Evolutionary conservation across 768 basidiomycete genomes (phyloP).

Genomic region (Boletus vermiculosoides): DNA sequence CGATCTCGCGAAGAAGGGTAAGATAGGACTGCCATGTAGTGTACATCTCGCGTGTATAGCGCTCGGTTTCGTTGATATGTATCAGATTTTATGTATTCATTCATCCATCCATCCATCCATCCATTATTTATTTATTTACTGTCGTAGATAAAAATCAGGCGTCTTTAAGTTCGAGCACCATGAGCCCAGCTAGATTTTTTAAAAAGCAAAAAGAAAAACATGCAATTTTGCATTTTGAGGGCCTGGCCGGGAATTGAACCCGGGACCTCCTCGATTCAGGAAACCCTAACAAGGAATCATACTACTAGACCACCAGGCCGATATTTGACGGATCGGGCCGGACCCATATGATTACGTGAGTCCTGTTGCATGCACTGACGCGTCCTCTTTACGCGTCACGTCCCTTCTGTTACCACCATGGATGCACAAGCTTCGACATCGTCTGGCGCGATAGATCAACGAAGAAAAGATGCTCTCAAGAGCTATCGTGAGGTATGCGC

Average conservation of each 20-base stretch:
- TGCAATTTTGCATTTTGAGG: constrained; percentile 5
- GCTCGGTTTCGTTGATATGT: too few species aligned
- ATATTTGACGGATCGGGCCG: fast-evolving
- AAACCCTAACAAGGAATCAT: constrained; percentile 53
- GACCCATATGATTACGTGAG: neutral
- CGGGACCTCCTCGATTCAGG: constrained; percentile 54
- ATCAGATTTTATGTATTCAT: too few species aligned
- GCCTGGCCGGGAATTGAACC: constrained; percentile 61
- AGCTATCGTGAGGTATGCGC: constrained; percentile 67
- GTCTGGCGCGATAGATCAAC: constrained; percentile 62
- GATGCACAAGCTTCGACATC: constrained; percentile 46
- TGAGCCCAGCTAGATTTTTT: neutral
- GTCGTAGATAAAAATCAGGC: neutral
- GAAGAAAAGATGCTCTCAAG: constrained; percentile 70
- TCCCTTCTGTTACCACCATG: constrained; percentile 21
- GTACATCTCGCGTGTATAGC: too few species aligned
- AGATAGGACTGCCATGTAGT: too few species aligned
- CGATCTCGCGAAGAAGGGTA: too few species aligned
- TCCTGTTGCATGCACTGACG: constrained; percentile 21
- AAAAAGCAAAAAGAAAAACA: neutral
- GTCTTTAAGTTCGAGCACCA: neutral
- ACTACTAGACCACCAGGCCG: constrained; percentile 55
- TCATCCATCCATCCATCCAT: too few species aligned
- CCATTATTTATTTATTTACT: too few species aligned
- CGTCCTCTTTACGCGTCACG: constrained; percentile 22